Base-by-base conservation (phyloP, 2,329 filamentous ascomycete genomes). In the Hypoxylon sp. region DNA sequence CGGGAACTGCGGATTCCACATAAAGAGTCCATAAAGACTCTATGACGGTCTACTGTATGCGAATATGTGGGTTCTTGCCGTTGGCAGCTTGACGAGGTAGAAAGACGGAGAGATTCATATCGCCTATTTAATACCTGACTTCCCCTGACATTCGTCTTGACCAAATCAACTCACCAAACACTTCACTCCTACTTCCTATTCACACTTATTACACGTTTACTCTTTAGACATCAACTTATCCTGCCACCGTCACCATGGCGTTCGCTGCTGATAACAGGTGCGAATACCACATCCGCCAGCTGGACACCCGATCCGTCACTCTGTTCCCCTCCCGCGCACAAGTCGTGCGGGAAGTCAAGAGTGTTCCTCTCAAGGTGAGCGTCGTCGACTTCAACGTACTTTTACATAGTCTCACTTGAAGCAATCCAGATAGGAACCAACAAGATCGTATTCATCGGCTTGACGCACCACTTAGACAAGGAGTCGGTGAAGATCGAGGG, bases 311-410 rank as follows among this genome's bases (percentile, higher is more conserved):
- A 46, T 82, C 81, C 0, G 86, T 90, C 13, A 86, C 82, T 0
- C 78, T 90, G 35, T 88, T 87, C 57, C 86, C 87, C 0, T 77
- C 77, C 1, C 77, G 82, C 60, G 87, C 87, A 1, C 85, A 87
- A 43, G 72, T 89, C 24, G 78, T 83, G 10, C 80, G 86, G 21
- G 83, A 88, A 49, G 80, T 89, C 67, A 81, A 80, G 55, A 74
- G 82, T 62, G 74, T 88, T 13, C 65, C 68, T 1, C 76, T 86
- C 17, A 75, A 78, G 68, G 76, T 79, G 69, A 61, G 69, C 15
- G 5, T 6, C 7, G 7, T n/a, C 6, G 10, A 20, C 15, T 21
- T 18, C n/a, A n/a, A 9, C 18, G 4, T 7, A 40, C 11, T 4
- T n/a, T n/a, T 7, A 24, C 38, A 40, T 7, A n/a, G 20, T n/a